These are phyloP conservation scores for Anthracocystis walkeri DNA, from an alignment of 1,284 basidiomycete genomes.

Conservation along the genomic window DNA sequence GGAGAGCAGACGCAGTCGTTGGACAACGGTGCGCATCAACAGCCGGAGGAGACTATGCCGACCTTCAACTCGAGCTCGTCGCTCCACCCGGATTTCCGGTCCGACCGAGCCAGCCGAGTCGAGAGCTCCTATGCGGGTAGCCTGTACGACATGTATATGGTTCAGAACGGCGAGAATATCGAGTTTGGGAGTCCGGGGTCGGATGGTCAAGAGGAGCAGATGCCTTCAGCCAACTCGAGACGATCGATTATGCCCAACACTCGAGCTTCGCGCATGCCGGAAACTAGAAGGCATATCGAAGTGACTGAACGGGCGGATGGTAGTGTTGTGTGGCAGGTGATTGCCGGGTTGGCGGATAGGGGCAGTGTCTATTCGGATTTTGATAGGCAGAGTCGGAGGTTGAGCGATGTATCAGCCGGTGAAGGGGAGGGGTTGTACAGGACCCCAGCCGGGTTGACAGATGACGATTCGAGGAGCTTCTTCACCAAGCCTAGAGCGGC, in stretches of 20 bases:
- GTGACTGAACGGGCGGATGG: slow-evolving; percentile 64
- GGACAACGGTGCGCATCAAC: slow-evolving; percentile 1
- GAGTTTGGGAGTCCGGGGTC: slow-evolving; percentile 25
- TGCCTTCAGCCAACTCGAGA: not conserved
- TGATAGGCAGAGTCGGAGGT: slow-evolving; percentile 22
- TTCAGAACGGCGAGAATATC: slow-evolving; percentile 8
- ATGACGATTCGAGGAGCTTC: slow-evolving; percentile 54
- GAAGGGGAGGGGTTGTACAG: slow-evolving; percentile 3
- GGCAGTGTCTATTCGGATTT: slow-evolving; percentile 55
- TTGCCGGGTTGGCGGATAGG: slow-evolving; percentile 58
- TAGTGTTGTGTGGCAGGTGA: slow-evolving; percentile 64
- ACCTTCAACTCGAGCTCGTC: slow-evolving; percentile 21
- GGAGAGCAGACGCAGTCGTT: not conserved
- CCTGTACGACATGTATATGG: slow-evolving; percentile 60
- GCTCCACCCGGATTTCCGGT: slow-evolving; percentile 21
- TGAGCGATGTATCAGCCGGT: slow-evolving; percentile 11
- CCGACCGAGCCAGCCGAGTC: slow-evolving; percentile 23
- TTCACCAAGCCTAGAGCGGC: slow-evolving; percentile 37
- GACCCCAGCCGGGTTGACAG: slow-evolving; percentile 40
- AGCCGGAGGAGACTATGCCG: slow-evolving; percentile 7
- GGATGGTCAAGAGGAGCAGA: not conserved
- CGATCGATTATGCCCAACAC: slow-evolving; percentile 7
- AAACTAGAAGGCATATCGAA: slow-evolving; percentile 54
- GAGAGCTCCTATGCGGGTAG: slow-evolving; percentile 57
- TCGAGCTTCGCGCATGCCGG: slow-evolving; percentile 18